A percentile compares a stretch with the other conserved stretches of the same genome.
These are phyloP conservation scores for Aspergillus japonicus DNA, from an alignment of 2,329 filamentous ascomycete species.

Conservation along the genomic window DNA sequence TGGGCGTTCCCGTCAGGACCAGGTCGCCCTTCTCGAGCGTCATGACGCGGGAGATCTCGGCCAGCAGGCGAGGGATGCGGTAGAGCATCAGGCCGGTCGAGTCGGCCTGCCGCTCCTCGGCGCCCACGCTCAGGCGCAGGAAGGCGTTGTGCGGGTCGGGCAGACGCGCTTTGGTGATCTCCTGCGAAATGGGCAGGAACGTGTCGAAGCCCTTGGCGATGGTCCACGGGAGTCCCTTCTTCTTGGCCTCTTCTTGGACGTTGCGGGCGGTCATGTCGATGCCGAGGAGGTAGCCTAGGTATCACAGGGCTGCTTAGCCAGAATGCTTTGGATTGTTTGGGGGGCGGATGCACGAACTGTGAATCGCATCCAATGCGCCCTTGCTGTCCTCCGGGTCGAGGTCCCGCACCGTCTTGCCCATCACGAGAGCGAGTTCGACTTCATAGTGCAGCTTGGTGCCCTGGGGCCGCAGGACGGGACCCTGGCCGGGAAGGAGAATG, in stretches of 20 bases:
- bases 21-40: conserved; percentile 88
- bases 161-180: conserved; percentile 77
- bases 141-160: conserved; percentile 85
- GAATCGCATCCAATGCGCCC: conserved; percentile 77
- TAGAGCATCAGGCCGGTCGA: conserved; percentile 95
- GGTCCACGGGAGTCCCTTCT: conserved; percentile 91
- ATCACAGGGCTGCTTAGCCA: conserved; percentile 5
- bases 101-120: conserved; percentile 73
- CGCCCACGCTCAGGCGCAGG: conserved; percentile 82
- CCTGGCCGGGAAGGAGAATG: conserved; percentile 74
- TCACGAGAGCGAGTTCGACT: conserved; percentile 86
- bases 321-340: neutral
- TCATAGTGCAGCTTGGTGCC: conserved; percentile 91
- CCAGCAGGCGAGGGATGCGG: conserved; percentile 79
- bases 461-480: conserved; percentile 76
- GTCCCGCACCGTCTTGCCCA: conserved; percentile 77
- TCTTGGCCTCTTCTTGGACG: conserved; percentile 93
- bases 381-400: conserved; percentile 70
- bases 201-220: conserved; percentile 98
- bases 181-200: conserved; percentile 81
- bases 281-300: conserved; percentile 74
- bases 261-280: conserved; percentile 99
- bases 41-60: conserved; percentile 94
- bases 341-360: conserved; percentile 53
- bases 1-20: conserved; percentile 93